These are phyloP conservation scores for Pilasporangium apinafurcum DNA, from an alignment of 352 stramenopile species.

Conservation along the genomic window DNA sequence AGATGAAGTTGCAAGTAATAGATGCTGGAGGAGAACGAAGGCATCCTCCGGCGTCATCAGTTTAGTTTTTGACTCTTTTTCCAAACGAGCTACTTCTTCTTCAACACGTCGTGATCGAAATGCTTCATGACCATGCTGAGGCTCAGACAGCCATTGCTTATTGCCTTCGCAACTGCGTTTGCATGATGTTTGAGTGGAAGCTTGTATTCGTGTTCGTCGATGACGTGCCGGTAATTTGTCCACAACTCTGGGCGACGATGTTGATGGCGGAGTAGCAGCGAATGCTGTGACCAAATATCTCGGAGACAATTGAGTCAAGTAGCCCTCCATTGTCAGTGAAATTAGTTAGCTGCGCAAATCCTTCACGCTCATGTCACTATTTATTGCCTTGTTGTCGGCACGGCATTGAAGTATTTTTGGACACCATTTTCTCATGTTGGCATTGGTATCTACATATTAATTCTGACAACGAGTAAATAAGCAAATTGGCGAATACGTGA, in stretches of 20 bases:
- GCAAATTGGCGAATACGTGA: too few relatives aligned
- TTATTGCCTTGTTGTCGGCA: neutral
- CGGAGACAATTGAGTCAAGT: neutral
- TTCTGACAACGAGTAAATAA: too few relatives aligned
- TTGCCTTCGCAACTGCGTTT: neutral
- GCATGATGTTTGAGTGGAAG: constrained; percentile 4
- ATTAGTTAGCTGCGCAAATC: too few relatives aligned
- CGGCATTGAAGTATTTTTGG: neutral
- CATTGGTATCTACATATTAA: neutral
- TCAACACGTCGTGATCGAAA: constrained; percentile 27
- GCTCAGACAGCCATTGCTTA: neutral
- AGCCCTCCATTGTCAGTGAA: constrained; percentile 4
- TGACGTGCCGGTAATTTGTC: constrained; percentile 24
- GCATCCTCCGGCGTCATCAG: constrained; percentile 22
- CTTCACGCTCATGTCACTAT: neutral
- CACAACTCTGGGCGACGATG: neutral
- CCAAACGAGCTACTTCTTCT: constrained; percentile 20
- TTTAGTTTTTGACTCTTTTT: constrained; percentile 9
- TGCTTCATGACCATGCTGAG: neutral
- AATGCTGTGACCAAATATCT: neutral
- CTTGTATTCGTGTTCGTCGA: constrained; percentile 8
- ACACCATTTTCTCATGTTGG: neutral
- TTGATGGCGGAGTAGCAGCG: constrained; percentile 3
- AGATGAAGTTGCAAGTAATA: constrained; percentile 1
- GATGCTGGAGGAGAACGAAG: constrained; percentile 15